phyloP scores from a whole-genome alignment of 768 basidiomycete genomes.

The Lactarius evosmus region DNA sequence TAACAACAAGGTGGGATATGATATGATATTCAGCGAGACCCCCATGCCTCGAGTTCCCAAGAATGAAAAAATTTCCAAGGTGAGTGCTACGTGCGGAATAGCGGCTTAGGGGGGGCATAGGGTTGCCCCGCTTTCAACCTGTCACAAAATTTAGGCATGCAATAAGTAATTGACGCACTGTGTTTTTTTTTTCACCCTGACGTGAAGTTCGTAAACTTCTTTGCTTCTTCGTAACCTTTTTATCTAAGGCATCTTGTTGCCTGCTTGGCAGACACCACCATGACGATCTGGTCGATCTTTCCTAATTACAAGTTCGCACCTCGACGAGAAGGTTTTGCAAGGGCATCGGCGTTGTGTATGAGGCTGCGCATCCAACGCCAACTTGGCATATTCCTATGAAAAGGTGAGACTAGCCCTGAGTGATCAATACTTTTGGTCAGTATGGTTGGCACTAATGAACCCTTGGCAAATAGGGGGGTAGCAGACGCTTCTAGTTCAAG shows the following conservation, averaged over 20 bases:
- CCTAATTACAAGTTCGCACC: constrained; percentile 82
- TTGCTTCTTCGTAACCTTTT: constrained; percentile 22
- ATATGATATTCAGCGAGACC: constrained; percentile 38
- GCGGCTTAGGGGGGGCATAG: constrained; percentile 73
- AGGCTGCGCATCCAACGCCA: constrained; percentile 99
- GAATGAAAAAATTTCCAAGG: constrained; percentile 50
- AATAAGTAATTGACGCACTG: constrained; percentile 90
- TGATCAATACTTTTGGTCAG: neutral
- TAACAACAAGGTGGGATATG: constrained; percentile 78
- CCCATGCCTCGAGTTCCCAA: constrained; percentile 25
- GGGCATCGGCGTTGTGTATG: constrained; percentile 99
- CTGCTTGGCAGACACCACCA: constrained; percentile 95
- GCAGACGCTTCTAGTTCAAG: neutral
- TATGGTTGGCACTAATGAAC: constrained; percentile 23
- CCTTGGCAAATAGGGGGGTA: constrained; percentile 2
- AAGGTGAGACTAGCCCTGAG: constrained; percentile 37
- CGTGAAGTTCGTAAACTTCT: constrained; percentile 62
- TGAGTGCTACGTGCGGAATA: constrained; percentile 95
- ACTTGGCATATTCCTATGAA: constrained; percentile 96
- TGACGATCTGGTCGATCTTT: constrained; percentile 95
- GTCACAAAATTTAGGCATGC: constrained; percentile 94
- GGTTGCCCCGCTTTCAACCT: constrained; percentile 84
- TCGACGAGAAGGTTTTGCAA: constrained; percentile 79
- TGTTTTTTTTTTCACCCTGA: constrained; percentile 78
- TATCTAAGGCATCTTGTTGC: constrained; percentile 81